These are phyloP conservation scores for Cutaneotrichosporon sp. DNA, from an alignment of 1,284 basidiomycete species.

Conservation along the genomic window DNA sequence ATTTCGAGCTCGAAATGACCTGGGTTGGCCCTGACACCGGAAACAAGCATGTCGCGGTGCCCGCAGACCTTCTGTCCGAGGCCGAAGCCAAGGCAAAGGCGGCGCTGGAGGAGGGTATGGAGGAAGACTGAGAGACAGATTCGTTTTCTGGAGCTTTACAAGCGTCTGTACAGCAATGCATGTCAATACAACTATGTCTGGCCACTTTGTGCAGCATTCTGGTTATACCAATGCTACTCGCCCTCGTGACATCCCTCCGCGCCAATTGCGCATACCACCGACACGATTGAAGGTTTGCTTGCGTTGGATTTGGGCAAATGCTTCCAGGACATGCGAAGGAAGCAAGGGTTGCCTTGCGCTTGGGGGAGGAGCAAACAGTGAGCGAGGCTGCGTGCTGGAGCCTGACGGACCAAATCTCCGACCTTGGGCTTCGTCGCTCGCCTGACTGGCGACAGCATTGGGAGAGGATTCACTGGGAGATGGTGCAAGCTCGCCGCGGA, in stretches of 20 bases:
- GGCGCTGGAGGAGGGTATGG: slow-evolving; percentile 76
- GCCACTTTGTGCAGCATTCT: background rate
- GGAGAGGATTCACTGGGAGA: slow-evolving; percentile 10
- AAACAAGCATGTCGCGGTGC: slow-evolving; percentile 73
- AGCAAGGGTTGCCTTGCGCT: slow-evolving; percentile 69
- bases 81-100: slow-evolving; percentile 87
- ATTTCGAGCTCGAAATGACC: slow-evolving; percentile 97
- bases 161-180: slow-evolving; percentile 16
- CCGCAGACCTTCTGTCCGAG: slow-evolving; percentile 74
- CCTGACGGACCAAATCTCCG: background rate
- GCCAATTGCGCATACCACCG: slow-evolving; percentile 79
- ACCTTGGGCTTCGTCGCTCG: background rate
- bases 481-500: slow-evolving; percentile 50
- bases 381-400: slow-evolving; percentile 45
- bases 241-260: slow-evolving; percentile 72
- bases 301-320: slow-evolving; percentile 78
- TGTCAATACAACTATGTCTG: slow-evolving; percentile 11
- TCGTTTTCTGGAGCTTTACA: slow-evolving; percentile 60
- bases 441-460: background rate
- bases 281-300: slow-evolving; percentile 72
- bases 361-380: slow-evolving; percentile 70
- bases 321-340: slow-evolving; percentile 81
- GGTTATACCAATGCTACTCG: slow-evolving; percentile 69
- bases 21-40: slow-evolving; percentile 90
- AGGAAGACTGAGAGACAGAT: slow-evolving; percentile 52